These are phyloP conservation scores for Penicillium concentricum DNA, from an alignment of 2,329 filamentous ascomycete genomes.

Conservation along the genomic window DNA sequence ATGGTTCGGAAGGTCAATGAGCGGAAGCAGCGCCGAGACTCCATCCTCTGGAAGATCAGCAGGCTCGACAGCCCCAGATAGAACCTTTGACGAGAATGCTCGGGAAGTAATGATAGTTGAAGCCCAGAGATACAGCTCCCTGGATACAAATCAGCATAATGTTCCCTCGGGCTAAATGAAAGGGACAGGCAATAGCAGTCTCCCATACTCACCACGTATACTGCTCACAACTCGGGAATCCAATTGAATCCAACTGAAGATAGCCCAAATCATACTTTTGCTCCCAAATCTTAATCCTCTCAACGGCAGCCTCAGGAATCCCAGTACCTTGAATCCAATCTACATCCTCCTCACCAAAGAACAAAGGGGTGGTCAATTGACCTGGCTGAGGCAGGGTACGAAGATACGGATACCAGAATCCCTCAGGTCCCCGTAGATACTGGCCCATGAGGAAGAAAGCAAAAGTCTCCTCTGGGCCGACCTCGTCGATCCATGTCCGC, in stretches of 20 bases:
- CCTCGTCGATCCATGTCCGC: slow-evolving; percentile 48
- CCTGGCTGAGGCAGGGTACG: slow-evolving; percentile 62
- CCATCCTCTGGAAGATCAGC: slow-evolving; percentile 53
- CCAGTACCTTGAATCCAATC: slow-evolving; percentile 46
- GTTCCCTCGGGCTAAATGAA: neutral
- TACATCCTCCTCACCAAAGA: slow-evolving; percentile 63
- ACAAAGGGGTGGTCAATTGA: slow-evolving; percentile 60
- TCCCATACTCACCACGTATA: slow-evolving; percentile 40
- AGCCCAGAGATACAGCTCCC: slow-evolving; percentile 49
- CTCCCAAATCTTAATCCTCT: slow-evolving; percentile 37
- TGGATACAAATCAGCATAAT: slow-evolving; percentile 19
- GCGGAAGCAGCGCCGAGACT: slow-evolving; percentile 67
- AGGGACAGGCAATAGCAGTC: neutral
- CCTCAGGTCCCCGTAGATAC: slow-evolving; percentile 57
- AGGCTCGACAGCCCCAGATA: slow-evolving; percentile 36
- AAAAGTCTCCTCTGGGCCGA: slow-evolving; percentile 60
- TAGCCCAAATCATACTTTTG: slow-evolving; percentile 38
- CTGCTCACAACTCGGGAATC: slow-evolving; percentile 29
- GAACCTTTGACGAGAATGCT: slow-evolving; percentile 45
- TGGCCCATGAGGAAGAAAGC: slow-evolving; percentile 70
- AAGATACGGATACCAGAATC: slow-evolving; percentile 70
- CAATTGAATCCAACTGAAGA: slow-evolving; percentile 29
- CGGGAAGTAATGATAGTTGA: slow-evolving; percentile 46
- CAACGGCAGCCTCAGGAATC: slow-evolving; percentile 34
- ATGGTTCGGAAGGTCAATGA: slow-evolving; percentile 73